Conservation (phyloP, 768 basidiomycete species). For the Rhizopogon vulgaris region DNA sequence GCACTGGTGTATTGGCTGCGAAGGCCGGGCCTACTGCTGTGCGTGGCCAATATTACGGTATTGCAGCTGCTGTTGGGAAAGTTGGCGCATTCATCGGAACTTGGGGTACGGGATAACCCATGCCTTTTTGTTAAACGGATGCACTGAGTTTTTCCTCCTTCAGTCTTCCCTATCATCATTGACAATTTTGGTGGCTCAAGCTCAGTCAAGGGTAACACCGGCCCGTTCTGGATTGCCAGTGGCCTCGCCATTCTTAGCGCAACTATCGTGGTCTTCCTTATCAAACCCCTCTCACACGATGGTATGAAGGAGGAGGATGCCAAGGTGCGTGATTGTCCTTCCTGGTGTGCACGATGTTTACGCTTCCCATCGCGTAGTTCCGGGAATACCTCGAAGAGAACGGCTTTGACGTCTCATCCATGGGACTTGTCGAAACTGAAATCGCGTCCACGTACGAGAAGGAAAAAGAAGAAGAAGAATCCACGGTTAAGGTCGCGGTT, state of each 20-base stretch:
- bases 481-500: constrained; percentile 4
- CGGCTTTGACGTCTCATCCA: constrained; percentile 71
- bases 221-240: constrained; percentile 86
- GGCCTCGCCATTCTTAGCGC: constrained; percentile 81
- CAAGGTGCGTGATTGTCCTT: constrained; percentile 34
- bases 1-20: constrained; percentile 75
- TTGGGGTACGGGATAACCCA: constrained; percentile 48
- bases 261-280: constrained; percentile 61
- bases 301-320: constrained; percentile 77
- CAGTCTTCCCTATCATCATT: constrained; percentile 67
- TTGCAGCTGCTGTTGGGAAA: constrained; percentile 83
- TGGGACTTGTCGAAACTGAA: constrained; percentile 47
- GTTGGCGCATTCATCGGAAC: constrained; percentile 80
- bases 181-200: constrained; percentile 53
- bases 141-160: not conserved
- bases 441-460: constrained; percentile 12
- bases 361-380: constrained; percentile 43
- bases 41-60: constrained; percentile 81
- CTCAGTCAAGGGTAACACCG: constrained; percentile 60
- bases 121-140: not conserved
- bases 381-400: constrained; percentile 72
- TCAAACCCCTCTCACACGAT: constrained; percentile 68
- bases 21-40: constrained; percentile 84
- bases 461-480: constrained; percentile 11
- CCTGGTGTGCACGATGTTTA: not conserved